Conservation (phyloP, 2,329 filamentous ascomycete species). For the Trichoderma koningiopsis region DNA sequence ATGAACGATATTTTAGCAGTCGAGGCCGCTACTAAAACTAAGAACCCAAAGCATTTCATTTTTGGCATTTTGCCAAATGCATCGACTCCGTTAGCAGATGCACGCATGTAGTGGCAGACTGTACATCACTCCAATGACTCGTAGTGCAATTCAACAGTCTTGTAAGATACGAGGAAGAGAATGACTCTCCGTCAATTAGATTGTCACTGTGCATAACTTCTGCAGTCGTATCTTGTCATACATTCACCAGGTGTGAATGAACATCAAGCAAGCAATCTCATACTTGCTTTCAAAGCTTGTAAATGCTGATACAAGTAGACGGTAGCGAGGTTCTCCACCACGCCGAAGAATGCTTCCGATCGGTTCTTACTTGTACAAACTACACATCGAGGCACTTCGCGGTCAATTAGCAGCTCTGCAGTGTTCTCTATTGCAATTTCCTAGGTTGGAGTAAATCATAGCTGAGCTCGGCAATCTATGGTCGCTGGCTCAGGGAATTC, state of each 20-base stretch:
- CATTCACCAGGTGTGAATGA: no score
- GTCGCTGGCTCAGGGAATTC: neutral
- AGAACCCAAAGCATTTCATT: neutral
- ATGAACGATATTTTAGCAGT: neutral
- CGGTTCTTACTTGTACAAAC: neutral
- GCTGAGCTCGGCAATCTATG: neutral
- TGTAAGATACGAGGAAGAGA: neutral
- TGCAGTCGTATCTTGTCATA: no score
- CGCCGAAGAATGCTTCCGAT: neutral
- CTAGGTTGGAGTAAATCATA: neutral
- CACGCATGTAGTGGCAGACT: neutral
- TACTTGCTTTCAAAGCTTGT: neutral
- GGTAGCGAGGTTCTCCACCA: neutral
- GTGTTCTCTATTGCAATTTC: neutral
- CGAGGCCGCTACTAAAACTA: neutral
- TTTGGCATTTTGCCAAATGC: neutral
- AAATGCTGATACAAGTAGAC: neutral
- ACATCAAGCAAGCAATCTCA: no score
- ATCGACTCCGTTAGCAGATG: neutral
- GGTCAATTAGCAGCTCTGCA: neutral
- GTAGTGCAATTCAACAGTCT: neutral
- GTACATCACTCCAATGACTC: neutral
- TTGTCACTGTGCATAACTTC: no score
- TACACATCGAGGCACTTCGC: neutral
- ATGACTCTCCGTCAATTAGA: neutral